These are phyloP conservation scores for Plasmodium coatneyi DNA, from an alignment of 169 alveolate species.

Conservation along the genomic window DNA sequence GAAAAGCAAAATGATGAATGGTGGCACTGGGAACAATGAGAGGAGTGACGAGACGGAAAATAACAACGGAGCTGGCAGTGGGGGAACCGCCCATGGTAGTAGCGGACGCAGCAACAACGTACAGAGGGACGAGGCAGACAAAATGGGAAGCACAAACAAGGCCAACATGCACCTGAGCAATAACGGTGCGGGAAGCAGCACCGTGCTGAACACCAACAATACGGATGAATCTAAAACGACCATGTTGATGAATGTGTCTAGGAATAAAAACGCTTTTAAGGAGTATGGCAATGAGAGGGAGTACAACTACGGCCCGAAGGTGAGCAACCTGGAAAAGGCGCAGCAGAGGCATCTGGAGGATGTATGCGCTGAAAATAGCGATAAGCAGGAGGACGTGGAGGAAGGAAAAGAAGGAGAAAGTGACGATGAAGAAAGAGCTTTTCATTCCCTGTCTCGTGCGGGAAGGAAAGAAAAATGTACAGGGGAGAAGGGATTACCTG, in stretches of 20 bases:
- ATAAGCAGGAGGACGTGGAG: neutral
- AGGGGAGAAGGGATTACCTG: neutral
- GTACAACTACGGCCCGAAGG: conserved; percentile 6
- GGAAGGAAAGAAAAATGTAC: neutral
- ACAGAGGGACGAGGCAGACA: neutral
- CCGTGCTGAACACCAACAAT: conserved; percentile 29
- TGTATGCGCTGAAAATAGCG: neutral
- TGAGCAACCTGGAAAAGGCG: conserved; percentile 14
- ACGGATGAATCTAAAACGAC: conserved; percentile 53
- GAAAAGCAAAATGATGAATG: neutral
- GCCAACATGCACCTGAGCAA: conserved; percentile 8
- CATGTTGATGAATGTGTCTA: conserved; percentile 16
- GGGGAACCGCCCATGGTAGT: neutral
- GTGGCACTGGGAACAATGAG: neutral
- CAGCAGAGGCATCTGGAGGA: neutral
- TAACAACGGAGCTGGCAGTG: neutral
- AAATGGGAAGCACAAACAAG: conserved; percentile 19
- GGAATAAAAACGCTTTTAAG: conserved; percentile 28
- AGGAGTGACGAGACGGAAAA: neutral
- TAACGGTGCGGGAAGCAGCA: conserved; percentile 12
- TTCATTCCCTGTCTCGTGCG: neutral
- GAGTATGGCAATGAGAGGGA: conserved; percentile 42
- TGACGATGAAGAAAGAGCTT: neutral
- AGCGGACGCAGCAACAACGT: neutral
- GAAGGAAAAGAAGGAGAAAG: neutral